These are phyloP conservation scores for Trichosanthes truncata DNA, from an alignment of 306 rosid species.

Conservation along the genomic window DNA sequence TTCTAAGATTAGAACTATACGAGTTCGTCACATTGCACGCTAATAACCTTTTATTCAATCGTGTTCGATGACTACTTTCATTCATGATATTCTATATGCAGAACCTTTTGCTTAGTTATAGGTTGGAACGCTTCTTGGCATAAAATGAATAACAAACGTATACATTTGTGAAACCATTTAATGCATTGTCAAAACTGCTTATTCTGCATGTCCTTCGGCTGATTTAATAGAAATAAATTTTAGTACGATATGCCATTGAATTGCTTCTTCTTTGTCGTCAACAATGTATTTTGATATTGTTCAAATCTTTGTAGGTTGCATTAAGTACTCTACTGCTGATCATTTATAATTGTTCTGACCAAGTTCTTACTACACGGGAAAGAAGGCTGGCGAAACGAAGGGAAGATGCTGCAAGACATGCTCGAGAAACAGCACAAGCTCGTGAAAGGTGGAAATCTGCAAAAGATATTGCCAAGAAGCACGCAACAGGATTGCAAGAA, in stretches of 20 bases:
- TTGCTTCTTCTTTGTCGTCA: neutral
- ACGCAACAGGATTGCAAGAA: conserved; percentile 29
- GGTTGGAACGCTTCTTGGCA: neutral
- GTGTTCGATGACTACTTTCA: neutral
- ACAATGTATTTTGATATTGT: conserved; percentile 7
- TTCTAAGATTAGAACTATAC: neutral
- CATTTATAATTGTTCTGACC: conserved; percentile 68
- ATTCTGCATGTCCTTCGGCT: neutral
- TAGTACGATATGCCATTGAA: neutral
- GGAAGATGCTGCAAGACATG: conserved; percentile 71
- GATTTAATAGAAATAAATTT: neutral
- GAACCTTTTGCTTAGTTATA: neutral
- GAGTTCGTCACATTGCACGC: neutral
- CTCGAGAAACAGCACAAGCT: conserved; percentile 60
- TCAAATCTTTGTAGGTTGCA: conserved; percentile 41
- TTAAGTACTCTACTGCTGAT: conserved; percentile 45
- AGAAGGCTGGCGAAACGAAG: conserved; percentile 57
- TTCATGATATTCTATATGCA: neutral
- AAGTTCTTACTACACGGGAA: conserved; percentile 61
- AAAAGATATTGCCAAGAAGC: conserved; percentile 46
- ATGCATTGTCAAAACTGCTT: neutral
- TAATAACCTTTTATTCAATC: neutral
- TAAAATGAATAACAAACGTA: neutral
- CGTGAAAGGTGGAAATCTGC: conserved; percentile 69
- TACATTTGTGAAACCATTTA: neutral